Base-by-base conservation (phyloP, 352 stramenopile species). In the Phytopythium delawarense region DNA sequence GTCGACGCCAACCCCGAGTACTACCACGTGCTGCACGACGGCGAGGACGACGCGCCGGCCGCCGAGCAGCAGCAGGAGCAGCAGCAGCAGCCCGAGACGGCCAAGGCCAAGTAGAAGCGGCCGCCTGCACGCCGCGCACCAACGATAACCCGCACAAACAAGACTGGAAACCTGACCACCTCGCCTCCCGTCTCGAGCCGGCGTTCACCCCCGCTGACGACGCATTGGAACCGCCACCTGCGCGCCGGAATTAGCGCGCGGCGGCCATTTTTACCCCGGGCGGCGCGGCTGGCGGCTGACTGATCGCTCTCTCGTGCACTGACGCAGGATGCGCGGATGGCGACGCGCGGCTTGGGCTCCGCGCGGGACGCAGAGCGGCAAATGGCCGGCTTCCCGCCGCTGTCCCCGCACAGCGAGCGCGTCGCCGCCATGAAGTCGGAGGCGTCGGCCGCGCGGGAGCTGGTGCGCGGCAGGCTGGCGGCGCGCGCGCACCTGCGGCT, bases 1-100 rank as follows among this genome's bases (percentile, higher is more conserved):
- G 84, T 96, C 53, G 86, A 96, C 64, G 78, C 78, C 61, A 90
- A 96, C 72, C 88, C 88, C 8, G 86, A 95, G 69, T 96, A 96
- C 70, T 95, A 96, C 71, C 79, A 82, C 64, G 81, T 95, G 58
- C 72, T 96, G 50, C 83, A 87, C 49, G 84, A 94, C n/a, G 75
- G 69, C 21, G 76, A 87, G 9, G 65, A 77, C 46, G 65, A 77
- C 5, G 34, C 75, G 28, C 52, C 50, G 40, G 34, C 69, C 28
- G 56, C 48, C 32, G 53, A 59, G 16, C 37, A 58, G 12, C 18
- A 51, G 23, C 23, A 45, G 23, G 40, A 48, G 51, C 58, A 71
- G 42, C 12, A 48, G 13, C 28, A 67, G 28, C 23, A 21, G 28
- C 62, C 54, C 32, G 39, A 75, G 21, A 28, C 35, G 18, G 21